These are phyloP conservation scores for Sesbania bispinosa DNA, from an alignment of 306 rosid genomes.

Conservation along the genomic window DNA sequence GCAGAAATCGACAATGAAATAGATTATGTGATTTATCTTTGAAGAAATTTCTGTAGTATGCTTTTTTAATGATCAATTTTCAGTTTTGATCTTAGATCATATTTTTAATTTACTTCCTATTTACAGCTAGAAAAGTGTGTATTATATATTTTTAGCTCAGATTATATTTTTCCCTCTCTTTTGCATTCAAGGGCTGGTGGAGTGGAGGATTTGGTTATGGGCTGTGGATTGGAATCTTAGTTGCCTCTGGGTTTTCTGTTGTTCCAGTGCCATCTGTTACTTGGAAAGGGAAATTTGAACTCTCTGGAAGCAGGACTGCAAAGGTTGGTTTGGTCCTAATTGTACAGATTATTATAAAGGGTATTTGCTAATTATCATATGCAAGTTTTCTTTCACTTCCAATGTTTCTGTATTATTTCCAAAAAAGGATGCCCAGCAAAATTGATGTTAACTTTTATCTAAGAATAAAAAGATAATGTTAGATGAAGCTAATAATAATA, in stretches of 20 bases:
- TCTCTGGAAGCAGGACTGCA: conserved; percentile 47
- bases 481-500: not conserved
- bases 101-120: conserved; percentile 11
- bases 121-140: not conserved
- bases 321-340: conserved; percentile 55
- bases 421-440: not conserved
- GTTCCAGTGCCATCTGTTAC: conserved; percentile 70
- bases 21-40: not conserved
- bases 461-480: not conserved
- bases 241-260: conserved; percentile 79
- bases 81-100: not conserved
- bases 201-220: conserved; percentile 97
- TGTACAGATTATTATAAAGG: too few relatives aligned
- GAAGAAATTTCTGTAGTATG: not conserved
- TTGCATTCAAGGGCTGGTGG: conserved; percentile 84
- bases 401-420: not conserved
- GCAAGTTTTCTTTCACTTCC: not conserved
- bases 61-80: not conserved
- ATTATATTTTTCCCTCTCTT: not conserved
- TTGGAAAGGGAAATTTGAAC: conserved; percentile 79
- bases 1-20: not conserved
- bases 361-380: not conserved
- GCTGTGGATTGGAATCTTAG: conserved; percentile 88
- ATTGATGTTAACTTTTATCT: not conserved
- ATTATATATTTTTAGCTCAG: too few relatives aligned